phyloP scores from a whole-genome alignment of 208 protist species.

The Leishmania guyanensis region DNA sequence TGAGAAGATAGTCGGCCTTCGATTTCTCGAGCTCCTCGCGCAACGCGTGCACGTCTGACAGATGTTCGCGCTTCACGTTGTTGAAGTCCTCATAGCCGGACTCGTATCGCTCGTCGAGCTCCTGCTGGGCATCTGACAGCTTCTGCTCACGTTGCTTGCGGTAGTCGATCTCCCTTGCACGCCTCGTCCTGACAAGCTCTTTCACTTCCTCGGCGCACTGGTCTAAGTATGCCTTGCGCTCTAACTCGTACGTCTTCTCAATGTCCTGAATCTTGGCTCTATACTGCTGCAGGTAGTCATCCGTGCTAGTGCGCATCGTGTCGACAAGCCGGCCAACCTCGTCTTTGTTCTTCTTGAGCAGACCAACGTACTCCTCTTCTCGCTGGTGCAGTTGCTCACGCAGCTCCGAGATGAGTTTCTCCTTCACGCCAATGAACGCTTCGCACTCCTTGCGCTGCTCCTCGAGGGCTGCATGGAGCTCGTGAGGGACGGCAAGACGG shows the following conservation, averaged over 20 bases:
- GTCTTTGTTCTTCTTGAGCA: conserved; percentile 75
- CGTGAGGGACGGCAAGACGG: conserved; percentile 80
- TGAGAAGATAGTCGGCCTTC: conserved; percentile 95
- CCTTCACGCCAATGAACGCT: conserved; percentile 82
- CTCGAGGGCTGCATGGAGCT: conserved; percentile 79
- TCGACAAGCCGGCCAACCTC: conserved; percentile 84
- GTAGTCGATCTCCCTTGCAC: conserved; percentile 90
- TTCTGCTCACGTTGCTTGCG: conserved; percentile 78
- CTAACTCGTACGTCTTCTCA: conserved; percentile 86
- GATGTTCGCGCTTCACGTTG: conserved; percentile 68
- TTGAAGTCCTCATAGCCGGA: conserved; percentile 87
- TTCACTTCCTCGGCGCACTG: conserved; percentile 82
- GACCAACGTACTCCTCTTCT: conserved; percentile 93
- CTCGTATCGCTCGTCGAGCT: conserved; percentile 81
- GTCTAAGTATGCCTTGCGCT: conserved; percentile 79
- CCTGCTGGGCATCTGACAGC: conserved; percentile 80
- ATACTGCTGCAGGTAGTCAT: conserved; percentile 79
- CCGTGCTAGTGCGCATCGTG: conserved; percentile 87
- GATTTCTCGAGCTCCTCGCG: conserved; percentile 95
- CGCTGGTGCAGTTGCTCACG: conserved; percentile 79
- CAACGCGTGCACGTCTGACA: conserved; percentile 91
- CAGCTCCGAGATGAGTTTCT: conserved; percentile 86
- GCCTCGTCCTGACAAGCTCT: conserved; percentile 86
- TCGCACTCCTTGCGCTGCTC: conserved; percentile 79
- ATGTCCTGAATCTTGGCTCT: conserved; percentile 81